These are phyloP conservation scores for Colletotrichum cuscutae DNA, from an alignment of 2,329 filamentous ascomycete genomes.

Conservation along the genomic window DNA sequence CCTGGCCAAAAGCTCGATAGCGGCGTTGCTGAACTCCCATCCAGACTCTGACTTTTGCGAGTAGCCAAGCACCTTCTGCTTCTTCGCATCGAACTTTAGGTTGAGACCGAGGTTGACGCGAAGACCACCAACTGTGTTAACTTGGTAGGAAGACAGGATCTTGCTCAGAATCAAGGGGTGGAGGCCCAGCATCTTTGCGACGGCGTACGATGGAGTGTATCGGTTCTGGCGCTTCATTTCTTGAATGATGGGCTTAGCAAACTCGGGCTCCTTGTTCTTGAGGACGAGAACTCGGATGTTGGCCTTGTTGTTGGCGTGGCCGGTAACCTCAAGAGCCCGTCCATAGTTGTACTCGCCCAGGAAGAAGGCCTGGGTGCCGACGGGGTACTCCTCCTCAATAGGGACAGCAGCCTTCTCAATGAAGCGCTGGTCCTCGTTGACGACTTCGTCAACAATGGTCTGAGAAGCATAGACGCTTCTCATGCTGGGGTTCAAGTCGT, in stretches of 20 bases:
- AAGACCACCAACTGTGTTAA: slow-evolving; percentile 80
- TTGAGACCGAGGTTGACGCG: slow-evolving; percentile 94
- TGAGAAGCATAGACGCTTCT: slow-evolving; percentile 94
- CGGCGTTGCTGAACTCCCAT: slow-evolving; percentile 94
- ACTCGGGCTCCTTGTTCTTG: slow-evolving; percentile 81
- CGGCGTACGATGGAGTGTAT: slow-evolving; percentile 89
- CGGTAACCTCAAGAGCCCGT: slow-evolving; percentile 83
- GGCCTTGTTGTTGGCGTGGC: slow-evolving; percentile 79
- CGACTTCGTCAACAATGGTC: slow-evolving; percentile 86
- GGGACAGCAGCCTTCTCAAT: slow-evolving; percentile 89
- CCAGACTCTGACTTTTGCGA: slow-evolving; percentile 86
- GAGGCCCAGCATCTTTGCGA: slow-evolving; percentile 83
- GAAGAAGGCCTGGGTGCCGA: slow-evolving; percentile 88
- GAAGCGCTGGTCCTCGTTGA: slow-evolving; percentile 93
- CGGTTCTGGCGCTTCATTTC: slow-evolving; percentile 76
- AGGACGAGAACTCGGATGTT: slow-evolving; percentile 81
- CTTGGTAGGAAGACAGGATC: slow-evolving; percentile 93
- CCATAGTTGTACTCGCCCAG: slow-evolving; percentile 94
- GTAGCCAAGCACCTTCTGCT: slow-evolving; percentile 95
- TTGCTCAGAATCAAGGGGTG: slow-evolving; percentile 93
- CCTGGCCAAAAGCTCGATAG: slow-evolving; percentile 80
- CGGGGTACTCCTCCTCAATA: slow-evolving; percentile 90
- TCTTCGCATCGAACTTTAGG: slow-evolving; percentile 95
- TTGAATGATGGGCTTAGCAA: slow-evolving; percentile 78
- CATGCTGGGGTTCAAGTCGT: slow-evolving; percentile 84